A percentile compares a stretch with the other conserved stretches of the same genome.
Conservation (phyloP, 768 basidiomycete genomes). For the Terana coerulea region DNA sequence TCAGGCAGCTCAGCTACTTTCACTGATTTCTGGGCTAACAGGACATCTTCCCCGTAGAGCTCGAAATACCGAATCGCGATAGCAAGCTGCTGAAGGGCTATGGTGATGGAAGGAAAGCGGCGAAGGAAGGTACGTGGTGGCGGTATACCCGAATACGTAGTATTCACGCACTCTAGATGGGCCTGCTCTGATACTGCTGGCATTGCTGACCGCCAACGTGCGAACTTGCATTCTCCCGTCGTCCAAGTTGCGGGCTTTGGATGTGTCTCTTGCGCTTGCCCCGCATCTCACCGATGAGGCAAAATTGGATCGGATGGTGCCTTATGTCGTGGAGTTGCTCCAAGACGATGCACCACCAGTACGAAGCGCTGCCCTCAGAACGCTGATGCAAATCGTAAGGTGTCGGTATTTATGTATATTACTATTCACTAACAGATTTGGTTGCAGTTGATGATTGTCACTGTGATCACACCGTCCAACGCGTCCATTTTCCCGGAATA, state of each 20-base stretch:
- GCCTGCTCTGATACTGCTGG: constrained; percentile 83
- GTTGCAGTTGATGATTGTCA: constrained; percentile 52
- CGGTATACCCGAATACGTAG: background rate
- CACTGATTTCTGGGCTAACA: too few species aligned
- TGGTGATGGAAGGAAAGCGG: constrained; percentile 40
- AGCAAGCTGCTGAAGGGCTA: constrained; percentile 40
- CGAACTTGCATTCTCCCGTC: constrained; percentile 84
- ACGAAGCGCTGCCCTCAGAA: constrained; percentile 72
- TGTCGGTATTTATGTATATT: background rate
- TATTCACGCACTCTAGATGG: constrained; percentile 52
- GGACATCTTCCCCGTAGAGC: constrained; percentile 76
- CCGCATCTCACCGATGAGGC: constrained; percentile 90
- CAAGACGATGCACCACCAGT: constrained; percentile 85
- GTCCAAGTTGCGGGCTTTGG: constrained; percentile 81
- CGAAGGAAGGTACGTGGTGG: constrained; percentile 56
- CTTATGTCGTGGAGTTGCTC: constrained; percentile 85
- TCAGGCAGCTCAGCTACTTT: too few species aligned
- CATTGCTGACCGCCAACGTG: constrained; percentile 83
- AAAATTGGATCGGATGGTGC: constrained; percentile 89
- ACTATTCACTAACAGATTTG: background rate
- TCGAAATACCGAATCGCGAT: constrained; percentile 65
- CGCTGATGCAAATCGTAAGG: constrained; percentile 80
- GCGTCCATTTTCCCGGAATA: constrained; percentile 89
- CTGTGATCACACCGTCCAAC: constrained; percentile 62
- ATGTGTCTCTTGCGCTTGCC: constrained; percentile 79